Evolutionary conservation across 768 basidiomycete species (phyloP), one percentile per base, ranked within the genome.

Genomic region (Tricholoma sp.): DNA sequence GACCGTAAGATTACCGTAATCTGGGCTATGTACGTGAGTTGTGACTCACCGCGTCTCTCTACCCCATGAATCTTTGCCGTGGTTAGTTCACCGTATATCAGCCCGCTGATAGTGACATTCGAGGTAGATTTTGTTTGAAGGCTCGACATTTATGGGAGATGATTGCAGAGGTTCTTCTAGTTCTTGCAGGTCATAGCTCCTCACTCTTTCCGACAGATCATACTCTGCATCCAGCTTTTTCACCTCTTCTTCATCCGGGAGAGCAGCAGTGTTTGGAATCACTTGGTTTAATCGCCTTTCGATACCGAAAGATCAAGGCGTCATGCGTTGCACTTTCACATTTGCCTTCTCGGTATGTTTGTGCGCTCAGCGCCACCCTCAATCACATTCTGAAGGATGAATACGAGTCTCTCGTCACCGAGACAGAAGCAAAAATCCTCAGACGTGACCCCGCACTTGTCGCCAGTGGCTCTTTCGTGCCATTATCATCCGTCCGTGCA

Each of bases 101-200:
- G 4, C 21, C 12, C 21, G 5, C 5, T 14, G 24, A 29, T 31
- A 14, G 27, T 31, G 29, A 18, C 47, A 39, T 27, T 7, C 21
- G 24, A 52, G 50, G 31, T 22, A 19, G 35, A 19, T 22, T 12
- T 37, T n/a, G 2, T 22, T 12, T 31, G 9, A 16, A 47, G 46
- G 19, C 60, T 59, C 24, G 52, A 46, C 60, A 46, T 58, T 46
- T 59, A 32, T 59, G 54, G 57, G 59, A 51, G 58, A 94, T 95
- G 94, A 90, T 95, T 61, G 87, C 92, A 63, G 94, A 96, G 72
- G 76, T 95, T 55, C 80, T 96, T 46, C 83, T 94, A 57, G 78
- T 94, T 54, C 85, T 97, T 50, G 85, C 89, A 2, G 94, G 94
- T 35, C 93, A 97, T 73, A 78, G 83, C 4, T 95, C 94, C 0